Evolutionary conservation across 306 rosid species (phyloP).

Genomic region (Leucaena leucocephala): DNA sequence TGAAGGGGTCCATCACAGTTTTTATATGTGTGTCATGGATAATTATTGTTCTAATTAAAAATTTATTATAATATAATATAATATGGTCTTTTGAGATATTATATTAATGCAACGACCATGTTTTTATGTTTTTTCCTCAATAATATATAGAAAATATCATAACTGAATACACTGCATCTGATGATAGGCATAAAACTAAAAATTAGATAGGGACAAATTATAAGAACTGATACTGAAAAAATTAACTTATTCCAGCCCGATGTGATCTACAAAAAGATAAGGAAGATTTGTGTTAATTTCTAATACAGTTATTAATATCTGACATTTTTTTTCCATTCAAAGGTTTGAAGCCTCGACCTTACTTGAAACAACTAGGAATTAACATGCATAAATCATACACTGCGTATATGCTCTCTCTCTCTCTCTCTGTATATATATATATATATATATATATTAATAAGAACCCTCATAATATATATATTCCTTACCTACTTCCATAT

Average conservation of each 20-base stretch:
- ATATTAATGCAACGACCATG: not conserved
- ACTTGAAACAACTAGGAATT: no score
- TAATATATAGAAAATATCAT: not conserved
- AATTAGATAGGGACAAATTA: not conserved
- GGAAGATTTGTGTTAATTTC: not conserved
- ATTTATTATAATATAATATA: not conserved
- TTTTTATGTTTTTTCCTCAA: not conserved
- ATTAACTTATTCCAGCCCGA: not conserved
- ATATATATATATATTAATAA: no score
- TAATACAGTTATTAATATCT: no score
- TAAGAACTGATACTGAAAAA: not conserved
- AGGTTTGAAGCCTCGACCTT: no score
- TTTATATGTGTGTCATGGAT: not conserved
- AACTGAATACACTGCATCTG: conserved; percentile 45
- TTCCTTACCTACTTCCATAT: no score
- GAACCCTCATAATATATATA: no score
- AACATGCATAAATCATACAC: no score
- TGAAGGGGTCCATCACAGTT: conserved; percentile 28
- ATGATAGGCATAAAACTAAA: not conserved
- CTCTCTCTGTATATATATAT: no score
- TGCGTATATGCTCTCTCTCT: no score
- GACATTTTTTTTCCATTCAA: no score
- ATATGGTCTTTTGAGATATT: not conserved
- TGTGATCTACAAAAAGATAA: not conserved
- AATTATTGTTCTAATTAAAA: not conserved